Evolutionary conservation across 805 yeast species (phyloP), one percentile per base, ranked within the genome.

Genomic region (Candida coquimbonensis): DNA sequence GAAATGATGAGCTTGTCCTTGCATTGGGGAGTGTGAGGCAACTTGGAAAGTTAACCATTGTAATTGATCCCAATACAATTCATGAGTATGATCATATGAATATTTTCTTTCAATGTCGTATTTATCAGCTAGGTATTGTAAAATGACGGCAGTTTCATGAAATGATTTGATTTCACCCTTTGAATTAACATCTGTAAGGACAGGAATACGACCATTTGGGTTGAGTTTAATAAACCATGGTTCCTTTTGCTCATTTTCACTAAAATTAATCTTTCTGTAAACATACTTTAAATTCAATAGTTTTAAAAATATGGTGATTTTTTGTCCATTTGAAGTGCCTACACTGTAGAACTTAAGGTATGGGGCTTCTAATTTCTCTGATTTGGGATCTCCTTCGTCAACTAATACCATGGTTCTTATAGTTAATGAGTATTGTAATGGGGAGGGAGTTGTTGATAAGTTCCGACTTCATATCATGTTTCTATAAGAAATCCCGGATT

Each of bases 201-300:
- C 72, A 21, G 87, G 86, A 42, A 80, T 74, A 51, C 78, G 64
- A 7, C 86, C 85, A 53, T 80, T 78, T 13, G 81, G 79, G 56
- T 79, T 77, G 52, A 77, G 56, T 43, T 72, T 64, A 39, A 77
- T 57, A 50, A 66, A 80, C 80, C 81, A 75, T 4, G 67, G 73
- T 51, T 73, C 69, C 50, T 79, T 78, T 44, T 77, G 81, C 41
- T 65, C 78, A 37, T 62, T 58, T 24, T 52, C 63, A 7, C 46
- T n/a, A 37, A 80, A 54, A 49, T 74, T 74, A 43, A 81, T 61
- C 9, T 53, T 49, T 41, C 70, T 52, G 44, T 56, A 53, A 45
- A 61, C 55, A 53, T 64, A 64, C 8, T 53, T 51, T 17, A 65
- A 48, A 24, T 57, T 47, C 27, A 67, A 52, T 13, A 67, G 45